A percentile compares a stretch with the other conserved stretches of the same genome.
Conservation (phyloP, 139 green algal species). For the Chlorella sorokiniana region DNA sequence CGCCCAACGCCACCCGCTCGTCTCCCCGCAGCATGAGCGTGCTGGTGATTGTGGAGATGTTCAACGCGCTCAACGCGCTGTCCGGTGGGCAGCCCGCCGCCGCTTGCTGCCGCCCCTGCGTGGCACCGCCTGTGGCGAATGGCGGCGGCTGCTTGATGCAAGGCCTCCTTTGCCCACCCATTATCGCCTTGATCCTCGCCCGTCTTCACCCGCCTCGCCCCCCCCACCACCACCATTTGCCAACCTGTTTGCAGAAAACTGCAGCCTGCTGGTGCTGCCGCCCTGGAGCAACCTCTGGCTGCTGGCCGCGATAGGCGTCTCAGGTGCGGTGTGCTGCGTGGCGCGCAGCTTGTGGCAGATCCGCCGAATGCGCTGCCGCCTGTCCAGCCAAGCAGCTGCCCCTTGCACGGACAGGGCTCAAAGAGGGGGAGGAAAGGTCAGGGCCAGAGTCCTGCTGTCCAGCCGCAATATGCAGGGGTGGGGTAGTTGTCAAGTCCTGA, state of each 20-base stretch:
- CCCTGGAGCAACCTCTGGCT: slow-evolving; percentile 92
- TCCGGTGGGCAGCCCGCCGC: slow-evolving; percentile 16
- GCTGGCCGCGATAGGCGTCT: slow-evolving; percentile 86
- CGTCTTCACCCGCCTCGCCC: not conserved
- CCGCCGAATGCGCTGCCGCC: not conserved
- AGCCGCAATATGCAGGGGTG: too few relatives aligned
- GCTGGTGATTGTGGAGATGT: slow-evolving; percentile 96
- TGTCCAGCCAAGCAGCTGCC: too few relatives aligned
- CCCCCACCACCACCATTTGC: not conserved
- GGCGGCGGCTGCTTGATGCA: too few relatives aligned
- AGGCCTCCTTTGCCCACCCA: too few relatives aligned
- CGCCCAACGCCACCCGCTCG: too few relatives aligned
- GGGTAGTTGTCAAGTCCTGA: too few relatives aligned
- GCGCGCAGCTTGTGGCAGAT: not conserved
- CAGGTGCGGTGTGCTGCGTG: slow-evolving; percentile 22
- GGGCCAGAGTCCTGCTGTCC: too few relatives aligned
- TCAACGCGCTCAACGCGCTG: slow-evolving; percentile 95
- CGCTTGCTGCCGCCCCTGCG: not conserved
- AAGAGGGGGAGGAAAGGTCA: too few relatives aligned
- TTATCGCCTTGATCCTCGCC: too few relatives aligned
- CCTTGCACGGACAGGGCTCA: too few relatives aligned
- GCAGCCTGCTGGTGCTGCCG: slow-evolving; percentile 69
- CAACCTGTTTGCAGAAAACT: slow-evolving; percentile 68
- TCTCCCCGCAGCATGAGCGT: slow-evolving; percentile 74
- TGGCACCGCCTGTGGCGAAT: too few relatives aligned